Evolutionary conservation across 768 basidiomycete genomes (phyloP), one percentile per base, ranked within the genome.

Genomic region (Phallus indusiatus): DNA sequence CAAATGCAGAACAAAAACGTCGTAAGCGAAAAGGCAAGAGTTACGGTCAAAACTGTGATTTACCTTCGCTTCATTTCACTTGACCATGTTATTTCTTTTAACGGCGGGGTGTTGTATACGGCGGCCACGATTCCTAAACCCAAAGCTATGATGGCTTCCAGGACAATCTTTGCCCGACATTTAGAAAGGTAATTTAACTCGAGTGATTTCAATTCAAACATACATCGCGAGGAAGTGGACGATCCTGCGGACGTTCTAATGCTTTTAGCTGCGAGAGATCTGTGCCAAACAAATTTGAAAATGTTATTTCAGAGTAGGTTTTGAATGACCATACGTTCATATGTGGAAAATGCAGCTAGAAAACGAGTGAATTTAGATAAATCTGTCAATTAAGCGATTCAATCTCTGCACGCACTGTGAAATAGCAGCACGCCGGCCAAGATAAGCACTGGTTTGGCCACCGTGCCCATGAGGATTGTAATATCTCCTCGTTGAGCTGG

Each of bases 51-150:
- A 42, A 50, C 59, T n/a, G 20, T 56, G 24, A 71, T 82, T 64
- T 64, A 90, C 90, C 85, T 78, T 67, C 80, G 84, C 65, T 79
- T 80, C 90, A 93, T 93, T 72, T 94, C 90, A 64, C 87, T 90
- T 17, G 88, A 81, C 91, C 90, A 94, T 35, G 86, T 86, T 60
- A 92, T 88, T 65, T 91, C 88, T 64, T 85, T 89, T 35, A 92
- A 71, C 34, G 76, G 68, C 0, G 88, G 81, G 7, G 85, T 78
- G 63, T 80, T 84, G 60, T 88, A 65, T n/a, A 82, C 81, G 34
- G 88, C 86, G 7, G 89, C 90, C 2, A 90, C 60, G 18, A 81
- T 84, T 20, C 89, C 88, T 10, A 86, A 61, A n/a, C 83, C 64
- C 18, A 91, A 74, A 1, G 83, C 80, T 55, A 82, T 48, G 21